Percentiles rank a stretch among this genome's conserved stretches.
Evolutionary conservation across 2,329 filamentous ascomycete genomes (phyloP).

Genomic region (Fusarium foetens): DNA sequence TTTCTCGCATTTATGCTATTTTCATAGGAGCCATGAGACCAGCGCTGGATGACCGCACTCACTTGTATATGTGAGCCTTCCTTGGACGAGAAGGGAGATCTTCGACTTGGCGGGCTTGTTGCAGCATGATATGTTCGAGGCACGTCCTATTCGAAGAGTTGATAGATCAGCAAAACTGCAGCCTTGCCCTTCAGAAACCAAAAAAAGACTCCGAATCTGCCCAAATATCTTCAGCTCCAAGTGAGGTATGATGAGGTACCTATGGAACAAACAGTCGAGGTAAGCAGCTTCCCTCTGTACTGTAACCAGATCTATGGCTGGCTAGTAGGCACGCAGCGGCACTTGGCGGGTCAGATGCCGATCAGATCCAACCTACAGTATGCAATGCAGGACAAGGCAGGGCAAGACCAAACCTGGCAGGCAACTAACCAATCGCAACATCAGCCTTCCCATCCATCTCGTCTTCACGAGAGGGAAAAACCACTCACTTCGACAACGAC

Average conservation of each 20-base stretch:
- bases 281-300: background rate
- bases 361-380: conserved; percentile 21
- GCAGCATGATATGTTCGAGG: background rate
- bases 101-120: background rate
- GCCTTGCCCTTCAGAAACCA: background rate
- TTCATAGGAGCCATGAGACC: background rate
- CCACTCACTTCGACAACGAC: conserved; percentile 16
- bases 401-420: background rate
- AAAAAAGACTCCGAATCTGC: background rate
- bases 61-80: background rate
- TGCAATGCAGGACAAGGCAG: conserved; percentile 16
- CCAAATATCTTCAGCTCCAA: background rate
- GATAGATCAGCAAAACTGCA: background rate
- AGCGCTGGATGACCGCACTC: background rate
- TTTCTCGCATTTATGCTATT: background rate
- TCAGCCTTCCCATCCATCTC: conserved; percentile 18
- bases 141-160: background rate
- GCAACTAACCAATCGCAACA: conserved; percentile 27
- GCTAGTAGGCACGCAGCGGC: conserved; percentile 8
- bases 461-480: conserved; percentile 3
- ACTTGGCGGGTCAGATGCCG: conserved; percentile 34
- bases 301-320: background rate
- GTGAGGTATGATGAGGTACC: background rate
- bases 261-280: background rate
- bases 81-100: background rate